A percentile compares a stretch with the other conserved stretches of the same genome.
These are phyloP conservation scores for Blastobotrys aristatus DNA, from an alignment of 1,139 yeast genomes.

Conservation along the genomic window DNA sequence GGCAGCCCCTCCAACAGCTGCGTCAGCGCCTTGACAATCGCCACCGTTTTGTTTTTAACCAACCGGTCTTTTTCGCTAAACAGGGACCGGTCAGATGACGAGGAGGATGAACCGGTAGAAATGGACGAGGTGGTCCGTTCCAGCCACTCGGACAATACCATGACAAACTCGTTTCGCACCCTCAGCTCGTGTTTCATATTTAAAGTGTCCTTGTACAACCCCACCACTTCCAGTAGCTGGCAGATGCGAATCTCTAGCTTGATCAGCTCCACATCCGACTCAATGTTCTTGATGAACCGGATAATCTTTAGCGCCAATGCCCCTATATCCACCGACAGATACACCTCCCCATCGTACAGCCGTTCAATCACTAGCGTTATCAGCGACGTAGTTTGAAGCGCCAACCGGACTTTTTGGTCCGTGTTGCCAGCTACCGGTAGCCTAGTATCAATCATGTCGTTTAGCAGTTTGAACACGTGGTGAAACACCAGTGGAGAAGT, in stretches of 20 bases:
- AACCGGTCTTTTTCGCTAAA: slow-evolving; percentile 25
- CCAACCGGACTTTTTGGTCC: slow-evolving; percentile 33
- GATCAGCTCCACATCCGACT: slow-evolving; percentile 39
- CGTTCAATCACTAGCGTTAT: slow-evolving; percentile 40
- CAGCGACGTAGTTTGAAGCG: slow-evolving; percentile 41
- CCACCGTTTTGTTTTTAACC: slow-evolving; percentile 26
- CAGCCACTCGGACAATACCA: slow-evolving; percentile 61
- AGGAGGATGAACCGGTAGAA: slow-evolving; percentile 1
- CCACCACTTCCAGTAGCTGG: slow-evolving; percentile 49
- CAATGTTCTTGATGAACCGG: slow-evolving; percentile 36
- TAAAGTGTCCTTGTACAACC: slow-evolving; percentile 36
- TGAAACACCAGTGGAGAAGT: slow-evolving; percentile 42
- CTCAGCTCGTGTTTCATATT: slow-evolving; percentile 49
- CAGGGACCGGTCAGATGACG: slow-evolving; percentile 14
- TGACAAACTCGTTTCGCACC: slow-evolving; percentile 56
- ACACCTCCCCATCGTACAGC: slow-evolving; percentile 37
- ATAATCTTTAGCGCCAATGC: slow-evolving; percentile 37
- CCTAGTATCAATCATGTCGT: slow-evolving; percentile 26
- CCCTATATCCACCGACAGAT: slow-evolving; percentile 41
- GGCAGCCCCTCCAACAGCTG: slow-evolving; percentile 27
- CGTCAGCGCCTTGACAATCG: slow-evolving; percentile 24
- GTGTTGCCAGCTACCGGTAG: slow-evolving; percentile 18
- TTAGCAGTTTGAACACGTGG: slow-evolving; percentile 34
- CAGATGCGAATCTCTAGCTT: slow-evolving; percentile 56
- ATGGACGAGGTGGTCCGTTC: slow-evolving; percentile 29